Percentiles rank a stretch among this genome's conserved stretches.
These are phyloP conservation scores for Cytospora paraplurivora DNA, from an alignment of 2,329 filamentous ascomycete genomes.

Conservation along the genomic window DNA sequence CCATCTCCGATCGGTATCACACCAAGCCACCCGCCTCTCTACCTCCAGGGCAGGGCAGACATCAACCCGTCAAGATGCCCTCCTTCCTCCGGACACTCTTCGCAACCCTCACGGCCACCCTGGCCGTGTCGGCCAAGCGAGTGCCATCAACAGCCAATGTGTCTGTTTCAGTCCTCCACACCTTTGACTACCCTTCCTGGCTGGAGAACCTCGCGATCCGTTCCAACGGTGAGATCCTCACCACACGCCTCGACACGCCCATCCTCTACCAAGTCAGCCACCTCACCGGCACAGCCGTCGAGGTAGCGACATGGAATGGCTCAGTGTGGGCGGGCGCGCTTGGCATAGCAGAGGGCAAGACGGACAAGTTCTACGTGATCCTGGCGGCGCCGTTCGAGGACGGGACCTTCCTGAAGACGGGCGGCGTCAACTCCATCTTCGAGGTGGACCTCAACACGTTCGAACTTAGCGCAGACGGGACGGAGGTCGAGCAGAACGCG, in stretches of 20 bases:
- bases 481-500: slow-evolving; percentile 8
- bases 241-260: slow-evolving; percentile 15
- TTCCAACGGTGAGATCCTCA: slow-evolving; percentile 25
- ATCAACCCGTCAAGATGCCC: slow-evolving; percentile 5
- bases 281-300: slow-evolving; percentile 11
- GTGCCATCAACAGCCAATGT: slow-evolving; percentile 3
- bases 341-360: slow-evolving; percentile 15
- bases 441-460: slow-evolving; percentile 19
- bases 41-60: neutral
- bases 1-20: too few relatives aligned
- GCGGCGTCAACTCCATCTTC: slow-evolving; percentile 19
- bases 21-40: too few relatives aligned
- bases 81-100: neutral
- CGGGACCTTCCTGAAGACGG: slow-evolving; percentile 11
- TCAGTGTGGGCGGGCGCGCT: slow-evolving; percentile 6
- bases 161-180: slow-evolving; percentile 13
- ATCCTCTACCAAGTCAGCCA: slow-evolving; percentile 19
- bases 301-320: slow-evolving; percentile 14
- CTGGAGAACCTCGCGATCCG: slow-evolving; percentile 24
- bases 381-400: slow-evolving; percentile 12
- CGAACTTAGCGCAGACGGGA: neutral
- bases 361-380: slow-evolving; percentile 18
- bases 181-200: slow-evolving; percentile 15
- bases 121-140: neutral
- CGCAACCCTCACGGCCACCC: neutral